phyloP scores from a whole-genome alignment of 2,329 filamentous ascomycete species.

The Daldinia eschscholtzii region DNA sequence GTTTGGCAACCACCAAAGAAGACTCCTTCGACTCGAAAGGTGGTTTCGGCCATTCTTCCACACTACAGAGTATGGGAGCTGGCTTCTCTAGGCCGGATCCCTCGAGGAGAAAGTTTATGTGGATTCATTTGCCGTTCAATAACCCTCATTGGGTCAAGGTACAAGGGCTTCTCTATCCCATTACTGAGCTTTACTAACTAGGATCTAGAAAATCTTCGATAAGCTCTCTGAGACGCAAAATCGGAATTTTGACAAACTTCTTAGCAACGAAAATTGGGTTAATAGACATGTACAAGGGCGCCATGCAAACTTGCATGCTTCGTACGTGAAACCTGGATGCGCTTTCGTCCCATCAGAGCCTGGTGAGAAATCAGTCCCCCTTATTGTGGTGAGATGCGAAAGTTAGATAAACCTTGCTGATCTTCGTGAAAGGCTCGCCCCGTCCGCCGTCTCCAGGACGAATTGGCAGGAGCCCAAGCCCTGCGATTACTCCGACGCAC shows the following conservation, averaged over 20 bases:
- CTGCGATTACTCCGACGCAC: constrained; percentile 50
- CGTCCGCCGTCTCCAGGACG: constrained; percentile 49
- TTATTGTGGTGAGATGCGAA: background rate
- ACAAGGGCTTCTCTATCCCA: constrained; percentile 41
- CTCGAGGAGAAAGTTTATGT: constrained; percentile 64
- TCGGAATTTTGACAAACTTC: constrained; percentile 56
- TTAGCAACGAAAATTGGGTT: constrained; percentile 63
- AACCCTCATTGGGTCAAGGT: constrained; percentile 71
- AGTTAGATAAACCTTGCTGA: constrained; percentile 12
- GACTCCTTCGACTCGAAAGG: background rate
- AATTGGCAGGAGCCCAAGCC: constrained; percentile 49
- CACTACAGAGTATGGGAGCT: constrained; percentile 53
- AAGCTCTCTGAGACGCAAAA: constrained; percentile 62
- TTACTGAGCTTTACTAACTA: constrained; percentile 46
- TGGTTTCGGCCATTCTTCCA: constrained; percentile 16
- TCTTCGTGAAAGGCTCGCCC: constrained; percentile 53
- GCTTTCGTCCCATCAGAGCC: constrained; percentile 59
- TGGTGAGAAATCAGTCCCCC: constrained; percentile 45
- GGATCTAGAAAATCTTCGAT: constrained; percentile 51
- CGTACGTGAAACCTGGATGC: constrained; percentile 63
- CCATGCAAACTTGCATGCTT: constrained; percentile 63
- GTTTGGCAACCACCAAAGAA: background rate
- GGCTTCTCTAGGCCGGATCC: constrained; percentile 58
- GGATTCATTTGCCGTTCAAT: constrained; percentile 69
- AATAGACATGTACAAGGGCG: constrained; percentile 62